Percentiles rank a stretch among this genome's conserved stretches.
Evolutionary conservation across 169 alveolate species (phyloP).

Genomic region (Perkinsus marinus): DNA sequence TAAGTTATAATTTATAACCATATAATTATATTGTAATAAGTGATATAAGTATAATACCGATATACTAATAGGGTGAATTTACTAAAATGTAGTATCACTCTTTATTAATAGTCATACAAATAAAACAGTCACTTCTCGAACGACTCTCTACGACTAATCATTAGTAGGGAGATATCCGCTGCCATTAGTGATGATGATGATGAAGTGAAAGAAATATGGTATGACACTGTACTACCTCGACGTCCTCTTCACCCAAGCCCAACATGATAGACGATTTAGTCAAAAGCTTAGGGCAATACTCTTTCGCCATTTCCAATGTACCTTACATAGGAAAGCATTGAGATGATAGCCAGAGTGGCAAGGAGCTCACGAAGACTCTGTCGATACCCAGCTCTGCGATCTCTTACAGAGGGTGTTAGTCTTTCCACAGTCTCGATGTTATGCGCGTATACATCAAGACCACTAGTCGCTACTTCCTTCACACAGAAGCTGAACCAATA

Average conservation of each 20-base stretch:
- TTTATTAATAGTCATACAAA: too few species aligned
- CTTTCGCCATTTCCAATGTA: constrained; percentile 32
- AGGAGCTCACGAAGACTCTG: background rate
- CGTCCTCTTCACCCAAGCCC: constrained; percentile 42
- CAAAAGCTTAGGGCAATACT: constrained; percentile 25
- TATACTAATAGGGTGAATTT: too few species aligned
- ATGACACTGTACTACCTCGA: constrained; percentile 15
- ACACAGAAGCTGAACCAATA: background rate
- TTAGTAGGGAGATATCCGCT: too few species aligned
- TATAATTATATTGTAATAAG: too few species aligned
- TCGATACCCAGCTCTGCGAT: constrained; percentile 30
- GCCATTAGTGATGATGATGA: too few species aligned
- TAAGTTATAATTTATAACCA: too few species aligned
- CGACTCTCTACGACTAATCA: too few species aligned
- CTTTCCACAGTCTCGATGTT: constrained; percentile 46
- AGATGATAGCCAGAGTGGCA: background rate
- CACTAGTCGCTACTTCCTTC: constrained; percentile 26
- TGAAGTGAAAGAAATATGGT: too few species aligned
- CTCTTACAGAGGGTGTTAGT: constrained; percentile 34
- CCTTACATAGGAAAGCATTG: constrained; percentile 13
- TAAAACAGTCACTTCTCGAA: too few species aligned
- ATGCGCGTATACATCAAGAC: constrained; percentile 48
- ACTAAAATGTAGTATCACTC: too few species aligned
- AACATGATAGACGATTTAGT: constrained; percentile 45
- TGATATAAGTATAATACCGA: too few species aligned